These are phyloP conservation scores for Phylloporus sp. DNA, from an alignment of 768 basidiomycete genomes.

Conservation along the genomic window DNA sequence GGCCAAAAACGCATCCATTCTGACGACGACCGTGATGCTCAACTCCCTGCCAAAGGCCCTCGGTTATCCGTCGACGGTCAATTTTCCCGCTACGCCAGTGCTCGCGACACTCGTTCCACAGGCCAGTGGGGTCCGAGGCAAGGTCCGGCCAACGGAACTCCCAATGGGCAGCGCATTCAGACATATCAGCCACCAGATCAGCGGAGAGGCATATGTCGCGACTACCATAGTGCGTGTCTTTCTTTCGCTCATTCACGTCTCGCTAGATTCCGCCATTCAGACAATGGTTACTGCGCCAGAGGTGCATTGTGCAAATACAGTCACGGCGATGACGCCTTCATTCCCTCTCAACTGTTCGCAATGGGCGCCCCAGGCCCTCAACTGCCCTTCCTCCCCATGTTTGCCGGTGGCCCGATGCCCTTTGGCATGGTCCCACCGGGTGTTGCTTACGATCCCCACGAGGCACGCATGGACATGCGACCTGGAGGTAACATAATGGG, in stretches of 20 bases:
- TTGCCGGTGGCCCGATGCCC: conserved; percentile 49
- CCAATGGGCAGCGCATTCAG: conserved; percentile 47
- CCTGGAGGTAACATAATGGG: conserved; percentile 35
- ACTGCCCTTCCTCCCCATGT: conserved; percentile 70
- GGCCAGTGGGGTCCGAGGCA: conserved; percentile 39
- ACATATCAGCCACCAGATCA: conserved; percentile 69
- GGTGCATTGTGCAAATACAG: conserved; percentile 89
- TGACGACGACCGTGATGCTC: conserved; percentile 55
- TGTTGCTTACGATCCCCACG: conserved; percentile 70
- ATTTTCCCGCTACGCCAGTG: conserved; percentile 57
- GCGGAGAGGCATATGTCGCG: conserved; percentile 76
- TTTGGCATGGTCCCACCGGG: conserved; percentile 46
- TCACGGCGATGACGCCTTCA: conserved; percentile 84
- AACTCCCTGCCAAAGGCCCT: conserved; percentile 65
- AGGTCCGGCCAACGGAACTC: conserved; percentile 24
- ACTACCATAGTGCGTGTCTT: conserved; percentile 79
- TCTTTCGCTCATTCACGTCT: conserved; percentile 1
- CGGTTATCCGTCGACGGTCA: conserved; percentile 60
- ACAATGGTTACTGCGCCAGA: conserved; percentile 86
- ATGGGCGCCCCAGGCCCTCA: conserved; percentile 40
- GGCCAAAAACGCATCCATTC: conserved; percentile 62
- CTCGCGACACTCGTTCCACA: conserved; percentile 35
- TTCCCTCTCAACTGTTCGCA: conserved; percentile 64
- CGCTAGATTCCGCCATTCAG: conserved; percentile 37
- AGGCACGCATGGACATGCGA: conserved; percentile 77